Evolutionary conservation across 345 rosid genomes (phyloP), one percentile per base, ranked within the genome.

Genomic region (Lagerstroemia speciosa): DNA sequence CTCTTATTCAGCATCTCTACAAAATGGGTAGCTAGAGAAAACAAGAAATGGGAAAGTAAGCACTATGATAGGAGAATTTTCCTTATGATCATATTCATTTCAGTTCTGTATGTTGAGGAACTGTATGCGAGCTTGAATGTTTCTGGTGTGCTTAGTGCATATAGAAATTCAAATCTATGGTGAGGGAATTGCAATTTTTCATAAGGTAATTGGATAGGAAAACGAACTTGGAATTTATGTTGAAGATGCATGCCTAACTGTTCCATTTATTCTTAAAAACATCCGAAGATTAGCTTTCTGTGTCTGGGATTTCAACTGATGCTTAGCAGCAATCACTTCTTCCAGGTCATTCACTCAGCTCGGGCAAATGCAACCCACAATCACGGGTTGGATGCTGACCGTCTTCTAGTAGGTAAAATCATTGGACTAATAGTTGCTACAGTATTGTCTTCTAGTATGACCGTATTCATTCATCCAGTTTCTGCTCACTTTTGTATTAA

Each of bases 341-440:
- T 71, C 68, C 73, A 91, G 96, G 97, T 94, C 78, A 83, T 94
- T 68, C 99, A 88, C 80, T 91, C 97, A 16, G 98, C 97, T 36
- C 80, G 89, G 73, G 98, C 96, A 64, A 89, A 94, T 78, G 99
- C 99, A 58, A 71, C 85, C 38, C 98, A 94, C 71, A 94, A 94
- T 78, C 97, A 94, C 78, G 96, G 93, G 64, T 71, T 94, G 73
- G 88, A 94, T 79, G 81, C 90, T 8, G 91, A 87, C 20, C 86
- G 88, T 73, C 97, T 91, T 64, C 88, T 91, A 57, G 86, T 94
- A 74, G 96, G 99, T 91, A 76, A n/a, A 76, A 86, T 63, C 60
- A 73, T 58, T 6, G 7, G 34, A 55, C 34, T 43, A 16, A 48
- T 29, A 38, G 7, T 15, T 38, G 9, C 58, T 67, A 10, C 20